Evolutionary conservation across 179 eudicot genomes (phyloP).

Genomic region (Pouteria campechiana): DNA sequence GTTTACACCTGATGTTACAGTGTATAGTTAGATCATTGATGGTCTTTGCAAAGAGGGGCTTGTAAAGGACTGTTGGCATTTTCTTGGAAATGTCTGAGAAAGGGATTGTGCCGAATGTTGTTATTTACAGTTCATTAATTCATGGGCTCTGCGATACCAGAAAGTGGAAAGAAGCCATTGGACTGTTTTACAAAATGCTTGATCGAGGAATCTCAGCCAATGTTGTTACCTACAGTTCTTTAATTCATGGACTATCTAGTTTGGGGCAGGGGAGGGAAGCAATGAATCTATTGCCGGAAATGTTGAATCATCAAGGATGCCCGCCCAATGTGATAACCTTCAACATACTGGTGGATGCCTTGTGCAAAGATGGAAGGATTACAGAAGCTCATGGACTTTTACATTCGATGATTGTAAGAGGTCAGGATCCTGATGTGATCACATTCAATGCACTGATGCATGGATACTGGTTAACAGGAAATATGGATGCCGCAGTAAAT

Average conservation of each 20-base stretch:
- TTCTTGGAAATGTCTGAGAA: too few species aligned
- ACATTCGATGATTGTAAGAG: constrained; percentile 7
- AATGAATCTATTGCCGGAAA: constrained; percentile 4
- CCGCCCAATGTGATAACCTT: constrained; percentile 12
- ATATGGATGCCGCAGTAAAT: too few species aligned
- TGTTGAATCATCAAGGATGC: constrained; percentile 4
- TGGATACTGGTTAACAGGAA: too few species aligned
- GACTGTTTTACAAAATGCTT: constrained; percentile 5
- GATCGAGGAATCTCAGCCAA: constrained; percentile 7
- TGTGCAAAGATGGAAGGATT: constrained; percentile 5
- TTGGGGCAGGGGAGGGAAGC: constrained; percentile 8
- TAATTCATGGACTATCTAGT: constrained; percentile 13
- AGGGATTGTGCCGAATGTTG: constrained; percentile 3
- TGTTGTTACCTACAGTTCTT: constrained; percentile 4
- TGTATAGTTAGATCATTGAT: too few species aligned
- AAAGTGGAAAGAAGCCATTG: constrained; percentile 5
- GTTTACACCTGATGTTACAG: too few species aligned
- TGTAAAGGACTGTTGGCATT: too few species aligned
- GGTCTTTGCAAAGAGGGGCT: too few species aligned
- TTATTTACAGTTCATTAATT: constrained; percentile 7
- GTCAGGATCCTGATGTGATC: too few species aligned
- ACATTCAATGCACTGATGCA: too few species aligned
- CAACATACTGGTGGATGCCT: constrained; percentile 4
- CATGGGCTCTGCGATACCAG: constrained; percentile 7
- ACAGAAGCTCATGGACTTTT: constrained; percentile 6